These are phyloP conservation scores for Leptographium radiaticola DNA, from an alignment of 2,329 filamentous ascomycete species.

Conservation along the genomic window DNA sequence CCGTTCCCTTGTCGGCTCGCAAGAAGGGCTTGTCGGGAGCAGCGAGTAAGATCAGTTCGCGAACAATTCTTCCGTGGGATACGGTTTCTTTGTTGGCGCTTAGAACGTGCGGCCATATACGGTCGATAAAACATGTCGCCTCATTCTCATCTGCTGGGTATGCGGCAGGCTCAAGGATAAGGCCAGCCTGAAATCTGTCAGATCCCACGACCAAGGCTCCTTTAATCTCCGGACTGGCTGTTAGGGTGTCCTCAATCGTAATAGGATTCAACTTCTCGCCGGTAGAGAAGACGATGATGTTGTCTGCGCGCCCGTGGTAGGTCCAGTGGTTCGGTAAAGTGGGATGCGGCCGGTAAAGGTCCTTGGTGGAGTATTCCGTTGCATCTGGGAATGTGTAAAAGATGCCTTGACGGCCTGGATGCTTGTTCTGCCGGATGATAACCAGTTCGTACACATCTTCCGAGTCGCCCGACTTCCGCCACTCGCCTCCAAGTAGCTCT, in stretches of 20 bases:
- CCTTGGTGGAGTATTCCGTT: slow-evolving; percentile 29
- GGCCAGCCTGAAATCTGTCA: slow-evolving; percentile 29
- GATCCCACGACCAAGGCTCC: slow-evolving; percentile 32
- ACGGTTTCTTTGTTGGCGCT: slow-evolving; percentile 29
- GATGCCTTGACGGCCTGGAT: slow-evolving; percentile 21
- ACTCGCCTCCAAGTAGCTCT: slow-evolving; percentile 26
- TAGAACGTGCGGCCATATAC: slow-evolving; percentile 29
- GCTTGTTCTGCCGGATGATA: slow-evolving; percentile 20
- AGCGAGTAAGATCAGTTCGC: slow-evolving; percentile 25
- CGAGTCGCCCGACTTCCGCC: slow-evolving; percentile 18
- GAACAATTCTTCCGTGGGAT: slow-evolving; percentile 30
- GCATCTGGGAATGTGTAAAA: slow-evolving; percentile 28
- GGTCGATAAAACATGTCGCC: slow-evolving; percentile 22
- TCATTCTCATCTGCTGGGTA: background rate
- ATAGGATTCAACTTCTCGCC: slow-evolving; percentile 38
- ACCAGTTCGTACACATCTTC: slow-evolving; percentile 24
- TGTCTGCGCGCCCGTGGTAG: slow-evolving; percentile 23
- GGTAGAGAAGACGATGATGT: slow-evolving; percentile 36
- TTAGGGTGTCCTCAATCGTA: slow-evolving; percentile 27
- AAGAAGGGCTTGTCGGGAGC: slow-evolving; percentile 28
- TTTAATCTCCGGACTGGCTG: slow-evolving; percentile 24
- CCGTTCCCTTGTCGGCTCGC: slow-evolving; percentile 30
- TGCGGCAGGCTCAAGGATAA: slow-evolving; percentile 31
- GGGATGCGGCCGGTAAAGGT: slow-evolving; percentile 28
- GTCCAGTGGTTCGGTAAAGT: slow-evolving; percentile 23